A percentile compares a stretch with the other conserved stretches of the same genome.
Conservation (phyloP, 768 basidiomycete genomes). For the Lentinula raphanica region DNA sequence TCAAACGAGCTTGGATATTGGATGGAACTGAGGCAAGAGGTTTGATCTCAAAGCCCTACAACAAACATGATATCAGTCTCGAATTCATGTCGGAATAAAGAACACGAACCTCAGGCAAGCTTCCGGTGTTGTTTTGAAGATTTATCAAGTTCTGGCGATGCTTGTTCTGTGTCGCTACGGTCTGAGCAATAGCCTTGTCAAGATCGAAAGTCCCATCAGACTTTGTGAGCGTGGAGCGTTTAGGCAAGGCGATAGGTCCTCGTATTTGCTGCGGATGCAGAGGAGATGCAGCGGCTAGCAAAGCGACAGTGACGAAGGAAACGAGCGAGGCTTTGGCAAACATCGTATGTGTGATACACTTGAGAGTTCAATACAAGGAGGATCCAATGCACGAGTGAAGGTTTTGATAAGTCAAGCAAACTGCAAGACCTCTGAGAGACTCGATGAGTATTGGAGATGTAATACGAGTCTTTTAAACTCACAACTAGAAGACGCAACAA, state of each 20-base stretch:
- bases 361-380: no score
- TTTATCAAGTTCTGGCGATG: slow-evolving; percentile 21
- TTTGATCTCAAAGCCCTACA: slow-evolving; percentile 26
- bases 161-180: slow-evolving; percentile 16
- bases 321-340: neutral
- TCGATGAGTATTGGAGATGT: no score
- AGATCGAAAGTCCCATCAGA: slow-evolving; percentile 18
- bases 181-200: slow-evolving; percentile 12
- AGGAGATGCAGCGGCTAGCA: neutral
- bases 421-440: no score
- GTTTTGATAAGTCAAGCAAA: no score
- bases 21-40: slow-evolving; percentile 17
- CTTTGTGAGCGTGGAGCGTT: slow-evolving; percentile 10
- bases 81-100: no score
- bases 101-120: neutral
- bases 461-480: no score
- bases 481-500: no score
- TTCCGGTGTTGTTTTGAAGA: slow-evolving; percentile 14
- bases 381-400: neutral
- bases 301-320: neutral
- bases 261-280: neutral
- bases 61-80: neutral
- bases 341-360: no score
- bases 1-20: slow-evolving; percentile 14
- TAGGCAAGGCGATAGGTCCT: slow-evolving; percentile 10